These are phyloP conservation scores for Glycine tomentella DNA, from an alignment of 306 rosid genomes.

Conservation along the genomic window DNA sequence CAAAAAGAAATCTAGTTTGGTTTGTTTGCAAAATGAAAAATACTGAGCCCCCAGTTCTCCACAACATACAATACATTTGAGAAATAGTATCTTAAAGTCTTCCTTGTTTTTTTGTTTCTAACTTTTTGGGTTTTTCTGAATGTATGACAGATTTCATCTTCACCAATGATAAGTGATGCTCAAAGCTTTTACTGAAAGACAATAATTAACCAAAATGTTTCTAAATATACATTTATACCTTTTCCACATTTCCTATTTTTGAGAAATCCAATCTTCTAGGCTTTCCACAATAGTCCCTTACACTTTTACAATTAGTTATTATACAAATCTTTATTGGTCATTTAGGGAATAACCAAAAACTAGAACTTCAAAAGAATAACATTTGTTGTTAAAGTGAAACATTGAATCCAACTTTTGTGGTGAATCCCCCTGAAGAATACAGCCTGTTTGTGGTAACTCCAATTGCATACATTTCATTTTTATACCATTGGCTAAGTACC, in stretches of 20 bases:
- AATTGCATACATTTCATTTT: conserved; percentile 10
- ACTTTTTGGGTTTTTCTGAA: conserved; percentile 16
- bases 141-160: conserved; percentile 21
- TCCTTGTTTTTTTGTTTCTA: not conserved
- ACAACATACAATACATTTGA: no score
- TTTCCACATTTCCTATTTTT: no score
- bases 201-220: no score
- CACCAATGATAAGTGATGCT: not conserved
- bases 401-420: conserved; percentile 42
- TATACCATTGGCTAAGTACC: conserved; percentile 18
- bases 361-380: conserved; percentile 49
- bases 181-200: no score
- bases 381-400: conserved; percentile 36
- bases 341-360: no score
- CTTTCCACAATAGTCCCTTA: conserved; percentile 47
- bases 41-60: no score
- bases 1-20: no score
- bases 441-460: not conserved
- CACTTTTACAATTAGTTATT: conserved; percentile 61
- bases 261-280: conserved; percentile 38
- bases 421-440: conserved; percentile 45
- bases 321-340: no score
- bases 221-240: no score
- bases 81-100: no score
- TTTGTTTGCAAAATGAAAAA: no score